A percentile compares a stretch with the other conserved stretches of the same genome.
Conservation (phyloP, 2,329 filamentous ascomycete genomes). For the Ceratocystis variospora region DNA sequence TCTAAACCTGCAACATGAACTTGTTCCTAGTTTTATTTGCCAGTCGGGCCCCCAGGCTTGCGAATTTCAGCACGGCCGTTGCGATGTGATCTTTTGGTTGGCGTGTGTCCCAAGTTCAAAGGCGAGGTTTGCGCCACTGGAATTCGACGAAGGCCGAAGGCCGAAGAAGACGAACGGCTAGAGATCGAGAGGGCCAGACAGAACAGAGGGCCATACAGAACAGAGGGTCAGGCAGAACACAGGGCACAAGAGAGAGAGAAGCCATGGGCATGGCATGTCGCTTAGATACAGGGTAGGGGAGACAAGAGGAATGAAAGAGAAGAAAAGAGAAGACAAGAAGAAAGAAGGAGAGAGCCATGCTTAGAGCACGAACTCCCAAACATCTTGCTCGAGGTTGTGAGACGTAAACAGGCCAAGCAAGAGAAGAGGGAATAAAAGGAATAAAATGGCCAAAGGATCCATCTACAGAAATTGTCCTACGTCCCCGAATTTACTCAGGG, state of each 20-base stretch:
- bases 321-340: background rate
- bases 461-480: no score
- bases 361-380: background rate
- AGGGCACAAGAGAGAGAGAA: background rate
- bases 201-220: no score
- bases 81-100: background rate
- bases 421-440: background rate
- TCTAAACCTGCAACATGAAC: background rate
- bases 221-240: background rate
- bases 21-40: background rate
- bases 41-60: background rate
- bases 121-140: background rate
- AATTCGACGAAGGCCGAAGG: background rate
- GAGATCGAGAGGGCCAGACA: background rate
- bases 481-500: no score
- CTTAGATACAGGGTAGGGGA: background rate
- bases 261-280: background rate
- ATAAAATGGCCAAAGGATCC: background rate
- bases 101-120: no score
- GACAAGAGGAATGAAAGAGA: background rate
- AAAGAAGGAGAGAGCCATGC: background rate
- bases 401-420: background rate
- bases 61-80: background rate
- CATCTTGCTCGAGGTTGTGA: slow-evolving; percentile 1
- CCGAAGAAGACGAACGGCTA: background rate